phyloP scores from a whole-genome alignment of 192 early-diverging fungal species.

The Obelidium mucronatum region DNA sequence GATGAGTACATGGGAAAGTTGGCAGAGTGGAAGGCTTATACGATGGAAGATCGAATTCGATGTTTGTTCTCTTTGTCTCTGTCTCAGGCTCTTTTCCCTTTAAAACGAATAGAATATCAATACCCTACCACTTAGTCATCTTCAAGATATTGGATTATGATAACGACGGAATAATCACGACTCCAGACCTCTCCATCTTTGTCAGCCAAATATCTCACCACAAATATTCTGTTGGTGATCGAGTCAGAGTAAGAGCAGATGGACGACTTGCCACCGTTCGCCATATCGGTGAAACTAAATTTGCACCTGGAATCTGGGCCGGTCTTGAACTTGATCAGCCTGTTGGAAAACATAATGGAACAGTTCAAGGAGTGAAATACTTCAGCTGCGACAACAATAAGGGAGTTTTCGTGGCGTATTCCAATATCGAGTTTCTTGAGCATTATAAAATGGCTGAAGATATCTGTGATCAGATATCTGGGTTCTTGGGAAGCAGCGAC shows the following conservation, averaged over 20 bases:
- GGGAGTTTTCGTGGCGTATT: constrained; percentile 35
- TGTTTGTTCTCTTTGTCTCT: no score
- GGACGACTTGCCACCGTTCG: constrained; percentile 64
- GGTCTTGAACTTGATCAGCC: constrained; percentile 78
- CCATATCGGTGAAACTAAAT: constrained; percentile 76
- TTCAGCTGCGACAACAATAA: constrained; percentile 20
- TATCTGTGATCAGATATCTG: constrained; percentile 15
- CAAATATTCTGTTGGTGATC: constrained; percentile 2
- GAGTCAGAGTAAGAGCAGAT: constrained; percentile 23
- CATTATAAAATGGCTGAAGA: background rate
- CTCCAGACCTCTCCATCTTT: constrained; percentile 24
- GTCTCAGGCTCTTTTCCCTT: no score
- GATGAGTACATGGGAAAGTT: constrained; percentile 19
- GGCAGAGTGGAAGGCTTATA: constrained; percentile 16
- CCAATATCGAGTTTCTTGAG: constrained; percentile 14
- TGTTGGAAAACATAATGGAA: constrained; percentile 40
- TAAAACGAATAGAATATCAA: background rate
- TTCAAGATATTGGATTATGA: constrained; percentile 38
- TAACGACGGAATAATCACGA: constrained; percentile 20
- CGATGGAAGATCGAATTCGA: constrained; percentile 13
- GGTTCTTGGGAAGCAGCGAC: constrained; percentile 9
- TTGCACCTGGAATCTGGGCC: constrained; percentile 80
- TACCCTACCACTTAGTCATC: constrained; percentile 16
- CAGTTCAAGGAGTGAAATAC: constrained; percentile 34
- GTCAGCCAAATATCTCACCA: constrained; percentile 1